Evolutionary conservation across 768 basidiomycete species (phyloP).

Genomic region (Tylopilus vinaceipallidus): DNA sequence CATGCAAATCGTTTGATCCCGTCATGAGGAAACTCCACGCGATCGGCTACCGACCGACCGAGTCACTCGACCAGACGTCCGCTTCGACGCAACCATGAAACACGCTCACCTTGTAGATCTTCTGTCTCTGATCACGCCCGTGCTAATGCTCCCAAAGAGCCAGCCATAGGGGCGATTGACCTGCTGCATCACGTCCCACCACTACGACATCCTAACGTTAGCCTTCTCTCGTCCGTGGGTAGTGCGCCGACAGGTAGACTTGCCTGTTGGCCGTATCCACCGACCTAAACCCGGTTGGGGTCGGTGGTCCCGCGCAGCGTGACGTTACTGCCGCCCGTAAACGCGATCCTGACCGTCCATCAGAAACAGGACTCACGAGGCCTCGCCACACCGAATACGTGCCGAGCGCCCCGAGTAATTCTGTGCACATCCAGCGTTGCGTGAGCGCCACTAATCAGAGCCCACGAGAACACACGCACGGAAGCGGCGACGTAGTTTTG

Average conservation of each 20-base stretch:
- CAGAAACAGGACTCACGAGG: neutral
- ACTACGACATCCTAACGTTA: constrained; percentile 32
- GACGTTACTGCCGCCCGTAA: constrained; percentile 55
- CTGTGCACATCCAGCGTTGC: constrained; percentile 23
- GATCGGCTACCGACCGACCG: constrained; percentile 40
- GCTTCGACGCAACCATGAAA: neutral
- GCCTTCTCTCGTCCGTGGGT: no score
- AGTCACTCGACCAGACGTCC: neutral
- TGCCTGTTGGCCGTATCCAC: constrained; percentile 56
- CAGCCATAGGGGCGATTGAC: constrained; percentile 55
- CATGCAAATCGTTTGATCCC: constrained; percentile 47
- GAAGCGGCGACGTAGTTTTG: constrained; percentile 48
- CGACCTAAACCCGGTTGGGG: constrained; percentile 63
- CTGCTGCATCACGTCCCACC: constrained; percentile 57
- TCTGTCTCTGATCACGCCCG: constrained; percentile 56
- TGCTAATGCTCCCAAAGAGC: constrained; percentile 50
- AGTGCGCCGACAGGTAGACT: constrained; percentile 1
- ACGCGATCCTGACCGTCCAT: constrained; percentile 44
- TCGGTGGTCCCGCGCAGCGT: constrained; percentile 55
- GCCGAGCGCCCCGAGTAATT: constrained; percentile 37
- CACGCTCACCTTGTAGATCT: constrained; percentile 47
- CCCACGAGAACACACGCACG: constrained; percentile 28
- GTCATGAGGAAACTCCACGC: constrained; percentile 59
- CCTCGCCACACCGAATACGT: neutral
- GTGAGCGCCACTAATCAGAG: neutral